Evolutionary conservation across 345 rosid species (phyloP).

Genomic region (Brassica carinata): DNA sequence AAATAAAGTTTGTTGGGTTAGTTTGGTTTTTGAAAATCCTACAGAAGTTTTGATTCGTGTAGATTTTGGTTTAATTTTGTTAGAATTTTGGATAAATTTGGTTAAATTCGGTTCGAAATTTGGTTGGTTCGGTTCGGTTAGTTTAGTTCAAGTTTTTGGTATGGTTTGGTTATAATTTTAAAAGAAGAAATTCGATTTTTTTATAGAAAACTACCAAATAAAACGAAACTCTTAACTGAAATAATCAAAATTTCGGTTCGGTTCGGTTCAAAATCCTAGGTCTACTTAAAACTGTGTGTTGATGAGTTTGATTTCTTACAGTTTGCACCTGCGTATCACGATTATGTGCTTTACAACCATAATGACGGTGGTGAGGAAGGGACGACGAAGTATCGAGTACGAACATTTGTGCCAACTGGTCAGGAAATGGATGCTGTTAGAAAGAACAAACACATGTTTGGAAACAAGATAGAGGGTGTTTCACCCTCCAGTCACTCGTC

Average conservation of each 20-base stretch:
- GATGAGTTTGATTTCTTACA: conserved; percentile 41
- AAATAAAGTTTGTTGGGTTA: background rate
- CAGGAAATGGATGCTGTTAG: conserved; percentile 94
- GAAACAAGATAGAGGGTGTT: conserved; percentile 77
- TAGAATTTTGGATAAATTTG: background rate
- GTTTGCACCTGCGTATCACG: conserved; percentile 98
- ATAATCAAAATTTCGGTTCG: background rate
- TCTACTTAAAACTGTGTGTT: background rate
- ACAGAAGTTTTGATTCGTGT: background rate
- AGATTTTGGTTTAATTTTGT: background rate
- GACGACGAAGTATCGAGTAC: conserved; percentile 78
- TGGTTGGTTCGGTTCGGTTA: background rate
- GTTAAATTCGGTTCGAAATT: background rate
- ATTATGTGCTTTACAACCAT: conserved; percentile 91
- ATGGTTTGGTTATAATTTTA: background rate
- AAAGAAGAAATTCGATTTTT: background rate
- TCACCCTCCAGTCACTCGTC: conserved; percentile 71
- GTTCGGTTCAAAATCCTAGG: background rate
- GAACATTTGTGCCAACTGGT: conserved; percentile 98
- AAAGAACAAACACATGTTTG: conserved; percentile 66
- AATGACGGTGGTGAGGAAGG: conserved; percentile 90
- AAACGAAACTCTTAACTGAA: background rate
- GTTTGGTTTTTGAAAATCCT: background rate
- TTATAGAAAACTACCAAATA: background rate
- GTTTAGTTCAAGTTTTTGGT: background rate